Evolutionary conservation across 2,329 filamentous ascomycete genomes (phyloP), one percentile per base, ranked within the genome.

Genomic region (Stemphylium lycopersici): DNA sequence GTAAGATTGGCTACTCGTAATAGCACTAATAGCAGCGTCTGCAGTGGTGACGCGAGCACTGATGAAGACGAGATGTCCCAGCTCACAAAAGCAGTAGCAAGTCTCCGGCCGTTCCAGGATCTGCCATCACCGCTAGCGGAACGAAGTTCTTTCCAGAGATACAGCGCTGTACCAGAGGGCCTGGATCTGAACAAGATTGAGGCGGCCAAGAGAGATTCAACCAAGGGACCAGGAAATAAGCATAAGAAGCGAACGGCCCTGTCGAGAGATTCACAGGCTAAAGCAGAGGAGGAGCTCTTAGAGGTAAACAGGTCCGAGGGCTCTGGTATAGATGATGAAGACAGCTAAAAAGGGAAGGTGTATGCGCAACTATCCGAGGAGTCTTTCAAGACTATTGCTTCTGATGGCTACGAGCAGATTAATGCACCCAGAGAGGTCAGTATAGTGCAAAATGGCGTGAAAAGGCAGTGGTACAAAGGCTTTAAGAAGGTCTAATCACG

Each of bases 391-490:
- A 52, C 49, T 31, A 24, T 15, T n/a, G n/a, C 31, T 0, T 52
- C 46, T 7, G 42, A 42, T 7, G 41, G 48, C 1, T 55, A 57
- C 4, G 59, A 62, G 18, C 33, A 4, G 4, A 15, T 61, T 15
- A 40, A 29, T 3, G 38, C 22, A 10, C 42, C 48, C n/a, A 16
- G 13, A 12, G 15, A 26, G 5, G 26, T 24, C 3, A 29, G 29
- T 7, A 20, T 32, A 10, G 59, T 56, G 15, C 45, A 53, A 2
- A 62, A 59, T 33, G 57, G 55, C 5, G 31, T 16, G 10, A 48
- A 22, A 16, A 55, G 47, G 34, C 58, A 52, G 47, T 58, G 59
- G 59, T 62, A 59, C n/a, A 57, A 48, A 32, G 51, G 45, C 6
- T 57, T 61, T 33, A 50, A 52, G 2, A 50, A 31, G 10, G 22